Evolutionary conservation across 768 basidiomycete species (phyloP), one percentile per base, ranked within the genome.

Genomic region (Pholiota conissans): DNA sequence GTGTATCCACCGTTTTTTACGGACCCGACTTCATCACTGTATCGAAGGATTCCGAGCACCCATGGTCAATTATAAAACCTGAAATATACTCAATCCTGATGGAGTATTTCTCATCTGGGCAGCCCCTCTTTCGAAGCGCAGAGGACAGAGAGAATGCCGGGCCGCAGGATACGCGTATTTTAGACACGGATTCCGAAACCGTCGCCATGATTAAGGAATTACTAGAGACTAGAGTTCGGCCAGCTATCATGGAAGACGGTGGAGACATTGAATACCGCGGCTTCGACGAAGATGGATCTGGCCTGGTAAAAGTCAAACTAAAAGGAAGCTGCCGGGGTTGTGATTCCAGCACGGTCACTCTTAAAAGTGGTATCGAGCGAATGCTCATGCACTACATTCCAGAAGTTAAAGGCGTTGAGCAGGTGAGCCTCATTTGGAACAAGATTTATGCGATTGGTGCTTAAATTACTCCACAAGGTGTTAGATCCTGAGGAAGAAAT

Each of bases 311-410:
- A 69, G 80, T 99, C 28, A 96, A 90, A 72, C 79, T 99, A 59
- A 98, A 98, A 79, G 97, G 97, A 27, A 96, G 94, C 68, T 99
- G 97, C 73, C 79, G 97, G 70, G 97, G 97, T 13, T 98, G 97
- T 71, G 86, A 86, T 61, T 94, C 92, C 29, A 95, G 93, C 69
- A 86, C 92, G 5, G 95, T 98, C 30, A 99, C 97, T 14, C 76
- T 99, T 56, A 99, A 98, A 81, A 87, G 84, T 60, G 97, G 97
- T 8, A 98, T 99, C 52, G 97, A 99, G 75, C 81, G 97, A 61
- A 98, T 99, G 97, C 76, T 99, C 65, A 95, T 93, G 93, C 96
- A 98, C 74, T 98, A 98, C 68, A 93, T 99, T 53, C 96, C 96
- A 1, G 92, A 96, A 73, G 94, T 96, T 35, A 91, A 93, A 71